Conservation (phyloP, 257 asterid genomes). For the Misopates orontium region DNA sequence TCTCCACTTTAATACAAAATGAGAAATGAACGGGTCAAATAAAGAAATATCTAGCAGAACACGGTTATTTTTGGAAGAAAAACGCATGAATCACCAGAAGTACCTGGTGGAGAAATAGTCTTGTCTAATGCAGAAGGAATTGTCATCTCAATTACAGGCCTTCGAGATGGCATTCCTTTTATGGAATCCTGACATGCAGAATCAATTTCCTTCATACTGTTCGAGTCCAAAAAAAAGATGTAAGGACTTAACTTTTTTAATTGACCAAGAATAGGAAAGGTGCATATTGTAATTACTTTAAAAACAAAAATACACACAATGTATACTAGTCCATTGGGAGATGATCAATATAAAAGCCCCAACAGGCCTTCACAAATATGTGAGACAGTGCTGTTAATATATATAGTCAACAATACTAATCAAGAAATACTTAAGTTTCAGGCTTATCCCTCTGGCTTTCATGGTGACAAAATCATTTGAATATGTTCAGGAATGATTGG, state of each 20-base stretch:
- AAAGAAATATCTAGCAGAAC: neutral
- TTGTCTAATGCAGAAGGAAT: slow-evolving; percentile 89
- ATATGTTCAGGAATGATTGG: neutral
- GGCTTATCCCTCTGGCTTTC: slow-evolving; percentile 16
- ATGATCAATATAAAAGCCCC: neutral
- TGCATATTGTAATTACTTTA: neutral
- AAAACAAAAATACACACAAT: slow-evolving; percentile 3
- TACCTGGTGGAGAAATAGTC: slow-evolving; percentile 91
- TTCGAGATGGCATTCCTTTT: slow-evolving; percentile 76
- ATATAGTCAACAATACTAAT: neutral
- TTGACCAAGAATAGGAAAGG: slow-evolving; percentile 23
- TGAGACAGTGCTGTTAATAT: neutral
- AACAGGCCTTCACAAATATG: slow-evolving; percentile 16
- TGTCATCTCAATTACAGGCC: slow-evolving; percentile 97
- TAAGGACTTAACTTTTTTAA: slow-evolving; percentile 13
- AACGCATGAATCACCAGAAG: slow-evolving; percentile 16
- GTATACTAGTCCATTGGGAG: slow-evolving; percentile 1
- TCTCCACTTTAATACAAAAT: neutral
- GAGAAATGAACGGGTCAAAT: neutral
- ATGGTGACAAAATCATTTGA: slow-evolving; percentile 16
- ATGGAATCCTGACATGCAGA: slow-evolving; percentile 71
- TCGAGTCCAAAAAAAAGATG: slow-evolving; percentile 19
- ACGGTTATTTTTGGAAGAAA: slow-evolving; percentile 6
- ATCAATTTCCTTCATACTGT: slow-evolving; percentile 82
- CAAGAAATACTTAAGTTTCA: neutral